Evolutionary conservation across 1,284 basidiomycete species (phyloP).

Genomic region (Boletus semigastroideus): DNA sequence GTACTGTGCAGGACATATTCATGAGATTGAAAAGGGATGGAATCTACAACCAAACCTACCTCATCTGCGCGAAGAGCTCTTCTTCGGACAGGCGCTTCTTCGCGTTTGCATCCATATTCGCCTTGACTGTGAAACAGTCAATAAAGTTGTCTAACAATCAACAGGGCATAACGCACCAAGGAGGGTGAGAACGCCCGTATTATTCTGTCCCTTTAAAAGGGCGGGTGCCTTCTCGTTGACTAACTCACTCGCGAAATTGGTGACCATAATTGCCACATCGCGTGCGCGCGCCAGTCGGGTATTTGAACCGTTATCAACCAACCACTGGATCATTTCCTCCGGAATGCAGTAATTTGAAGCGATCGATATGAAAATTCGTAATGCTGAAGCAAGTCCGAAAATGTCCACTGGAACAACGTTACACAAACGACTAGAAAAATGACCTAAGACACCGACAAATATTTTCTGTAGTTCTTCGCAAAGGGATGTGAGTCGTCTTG

Average conservation of each 20-base stretch:
- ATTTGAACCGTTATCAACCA: constrained; percentile 36
- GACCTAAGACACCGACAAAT: constrained; percentile 31
- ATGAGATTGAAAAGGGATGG: constrained; percentile 10
- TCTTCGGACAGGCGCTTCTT: constrained; percentile 44
- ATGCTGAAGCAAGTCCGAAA: constrained; percentile 14
- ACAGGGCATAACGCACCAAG: constrained; percentile 33
- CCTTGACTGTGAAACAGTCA: constrained; percentile 41
- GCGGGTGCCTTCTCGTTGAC: constrained; percentile 42
- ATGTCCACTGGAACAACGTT: constrained; percentile 8
- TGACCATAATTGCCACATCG: constrained; percentile 21
- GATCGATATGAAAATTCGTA: constrained; percentile 13
- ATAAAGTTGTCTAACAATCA: neutral
- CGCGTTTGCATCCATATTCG: constrained; percentile 47
- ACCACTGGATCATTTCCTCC: constrained; percentile 32
- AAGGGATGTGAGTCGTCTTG: constrained; percentile 39
- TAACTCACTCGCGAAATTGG: constrained; percentile 37
- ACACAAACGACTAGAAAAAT: neutral
- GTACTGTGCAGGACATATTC: no score
- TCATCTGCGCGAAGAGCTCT: constrained; percentile 55
- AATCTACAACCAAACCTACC: constrained; percentile 26
- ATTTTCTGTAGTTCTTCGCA: constrained; percentile 29
- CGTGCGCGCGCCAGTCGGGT: constrained; percentile 37
- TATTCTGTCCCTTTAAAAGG: constrained; percentile 29
- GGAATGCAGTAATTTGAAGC: constrained; percentile 17
- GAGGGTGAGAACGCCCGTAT: constrained; percentile 41